Percentiles rank a stretch among this genome's conserved stretches.
Evolutionary conservation across 768 basidiomycete species (phyloP).

Genomic region (Amanita fuliginea): DNA sequence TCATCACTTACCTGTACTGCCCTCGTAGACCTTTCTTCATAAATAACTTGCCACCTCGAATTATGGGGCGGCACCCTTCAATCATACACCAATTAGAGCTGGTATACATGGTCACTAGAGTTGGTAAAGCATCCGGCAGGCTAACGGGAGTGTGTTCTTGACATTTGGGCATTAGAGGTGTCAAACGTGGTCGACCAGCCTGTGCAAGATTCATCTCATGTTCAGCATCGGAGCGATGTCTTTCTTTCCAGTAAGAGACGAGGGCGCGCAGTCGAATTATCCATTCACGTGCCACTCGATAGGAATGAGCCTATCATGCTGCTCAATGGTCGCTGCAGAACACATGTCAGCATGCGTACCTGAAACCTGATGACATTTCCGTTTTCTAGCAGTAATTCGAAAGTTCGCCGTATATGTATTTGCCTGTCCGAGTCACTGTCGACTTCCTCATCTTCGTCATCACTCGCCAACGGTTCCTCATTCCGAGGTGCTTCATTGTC

Average conservation of each 20-base stretch:
- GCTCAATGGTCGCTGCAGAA: background rate
- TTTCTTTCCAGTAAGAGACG: slow-evolving; percentile 67
- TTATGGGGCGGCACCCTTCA: slow-evolving; percentile 66
- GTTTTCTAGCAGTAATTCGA: slow-evolving; percentile 63
- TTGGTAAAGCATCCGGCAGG: slow-evolving; percentile 41
- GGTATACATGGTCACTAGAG: slow-evolving; percentile 48
- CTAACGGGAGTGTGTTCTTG: slow-evolving; percentile 35
- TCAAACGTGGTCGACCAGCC: slow-evolving; percentile 45
- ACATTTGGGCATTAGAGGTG: slow-evolving; percentile 38
- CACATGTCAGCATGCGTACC: slow-evolving; percentile 30
- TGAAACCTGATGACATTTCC: slow-evolving; percentile 71
- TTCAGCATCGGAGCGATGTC: slow-evolving; percentile 64
- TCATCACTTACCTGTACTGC: slow-evolving; percentile 59
- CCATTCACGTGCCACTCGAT: slow-evolving; percentile 72
- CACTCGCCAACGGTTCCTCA: slow-evolving; percentile 32
- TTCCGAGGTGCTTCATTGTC: slow-evolving; percentile 23
- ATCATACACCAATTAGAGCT: slow-evolving; percentile 74
- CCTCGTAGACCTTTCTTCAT: slow-evolving; percentile 60
- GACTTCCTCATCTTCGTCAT: slow-evolving; percentile 48
- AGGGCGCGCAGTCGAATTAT: slow-evolving; percentile 63
- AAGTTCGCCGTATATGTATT: slow-evolving; percentile 54
- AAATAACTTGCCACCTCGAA: slow-evolving; percentile 64
- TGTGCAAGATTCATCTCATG: slow-evolving; percentile 76
- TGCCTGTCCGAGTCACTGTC: slow-evolving; percentile 29
- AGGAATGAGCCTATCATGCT: slow-evolving; percentile 45